A percentile compares a stretch with the other conserved stretches of the same genome.
phyloP scores from a whole-genome alignment of 441 rosid genomes.

The Francoa sonchifolia region DNA sequence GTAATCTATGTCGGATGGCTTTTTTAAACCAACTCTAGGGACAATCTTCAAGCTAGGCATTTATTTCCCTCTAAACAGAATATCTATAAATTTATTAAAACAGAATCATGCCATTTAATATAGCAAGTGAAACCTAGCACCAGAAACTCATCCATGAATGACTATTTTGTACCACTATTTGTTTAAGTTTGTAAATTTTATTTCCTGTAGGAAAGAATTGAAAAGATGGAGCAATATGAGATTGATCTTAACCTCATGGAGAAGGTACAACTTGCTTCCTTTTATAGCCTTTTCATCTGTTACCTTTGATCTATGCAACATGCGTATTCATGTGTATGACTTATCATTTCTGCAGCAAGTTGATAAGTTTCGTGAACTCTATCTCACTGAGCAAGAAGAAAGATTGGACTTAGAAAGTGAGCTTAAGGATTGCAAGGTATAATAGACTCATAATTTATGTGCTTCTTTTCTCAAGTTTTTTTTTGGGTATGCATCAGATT shows the following conservation, averaged over 20 bases:
- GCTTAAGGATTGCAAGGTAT: slow-evolving; percentile 63
- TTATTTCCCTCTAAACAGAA: no score
- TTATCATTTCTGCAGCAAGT: slow-evolving; percentile 43
- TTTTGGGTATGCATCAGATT: slow-evolving; percentile 8
- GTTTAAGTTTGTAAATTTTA: not conserved
- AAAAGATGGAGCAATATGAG: slow-evolving; percentile 72
- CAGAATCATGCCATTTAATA: no score
- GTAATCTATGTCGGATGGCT: no score
- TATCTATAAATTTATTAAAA: no score
- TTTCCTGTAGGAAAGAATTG: slow-evolving; percentile 43
- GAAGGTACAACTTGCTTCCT: slow-evolving; percentile 31
- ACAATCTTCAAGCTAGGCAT: no score
- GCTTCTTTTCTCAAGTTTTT: slow-evolving; percentile 5
- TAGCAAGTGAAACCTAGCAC: no score
- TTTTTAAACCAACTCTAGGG: no score
- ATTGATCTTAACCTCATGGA: slow-evolving; percentile 41
- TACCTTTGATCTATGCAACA: not conserved
- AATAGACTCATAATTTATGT: slow-evolving; percentile 8
- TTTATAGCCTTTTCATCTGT: no score
- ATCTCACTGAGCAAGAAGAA: slow-evolving; percentile 56
- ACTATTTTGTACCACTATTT: slow-evolving; percentile 4
- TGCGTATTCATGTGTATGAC: not conserved
- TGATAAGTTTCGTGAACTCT: slow-evolving; percentile 48
- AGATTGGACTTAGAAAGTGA: slow-evolving; percentile 50
- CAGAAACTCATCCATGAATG: no score